phyloP scores from a whole-genome alignment of 495 filamentous ascomycete species.

The Trichoderma erinaceum region DNA sequence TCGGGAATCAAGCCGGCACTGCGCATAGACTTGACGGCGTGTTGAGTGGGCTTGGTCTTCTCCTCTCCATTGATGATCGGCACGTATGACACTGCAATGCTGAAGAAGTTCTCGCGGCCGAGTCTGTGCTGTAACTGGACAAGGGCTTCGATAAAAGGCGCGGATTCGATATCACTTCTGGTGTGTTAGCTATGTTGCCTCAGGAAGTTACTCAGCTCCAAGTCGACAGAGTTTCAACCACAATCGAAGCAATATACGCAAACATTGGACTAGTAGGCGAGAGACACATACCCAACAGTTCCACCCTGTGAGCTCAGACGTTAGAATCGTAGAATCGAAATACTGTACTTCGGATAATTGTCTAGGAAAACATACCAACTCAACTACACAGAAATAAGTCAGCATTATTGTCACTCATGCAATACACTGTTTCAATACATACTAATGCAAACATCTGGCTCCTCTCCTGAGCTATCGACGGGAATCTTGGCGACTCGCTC shows the following conservation, averaged over 20 bases:
- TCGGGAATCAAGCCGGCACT: slow-evolving; percentile 82
- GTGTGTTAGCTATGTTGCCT: slow-evolving; percentile 24
- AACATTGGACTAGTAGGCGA: background rate
- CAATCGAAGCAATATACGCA: too few species aligned
- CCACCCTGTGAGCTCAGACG: slow-evolving; percentile 44
- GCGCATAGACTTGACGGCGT: slow-evolving; percentile 74
- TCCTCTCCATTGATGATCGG: slow-evolving; percentile 68
- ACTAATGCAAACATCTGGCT: slow-evolving; percentile 88
- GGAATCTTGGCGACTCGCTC: slow-evolving; percentile 78
- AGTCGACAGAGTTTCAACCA: too few species aligned
- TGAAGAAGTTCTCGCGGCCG: slow-evolving; percentile 74
- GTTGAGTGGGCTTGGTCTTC: slow-evolving; percentile 96
- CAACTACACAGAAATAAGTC: slow-evolving; percentile 26
- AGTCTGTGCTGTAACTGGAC: slow-evolving; percentile 64
- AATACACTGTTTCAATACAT: slow-evolving; percentile 18
- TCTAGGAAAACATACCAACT: slow-evolving; percentile 26
- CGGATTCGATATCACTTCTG: slow-evolving; percentile 78
- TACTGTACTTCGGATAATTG: background rate
- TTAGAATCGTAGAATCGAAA: slow-evolving; percentile 2
- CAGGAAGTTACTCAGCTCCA: background rate
- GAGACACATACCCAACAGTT: slow-evolving; percentile 32
- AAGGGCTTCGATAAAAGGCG: slow-evolving; percentile 83
- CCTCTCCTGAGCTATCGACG: slow-evolving; percentile 74
- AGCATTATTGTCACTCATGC: background rate
- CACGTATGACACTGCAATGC: slow-evolving; percentile 78